phyloP scores from a whole-genome alignment of 1,284 basidiomycete species.

The Anthracocystis setariae region DNA sequence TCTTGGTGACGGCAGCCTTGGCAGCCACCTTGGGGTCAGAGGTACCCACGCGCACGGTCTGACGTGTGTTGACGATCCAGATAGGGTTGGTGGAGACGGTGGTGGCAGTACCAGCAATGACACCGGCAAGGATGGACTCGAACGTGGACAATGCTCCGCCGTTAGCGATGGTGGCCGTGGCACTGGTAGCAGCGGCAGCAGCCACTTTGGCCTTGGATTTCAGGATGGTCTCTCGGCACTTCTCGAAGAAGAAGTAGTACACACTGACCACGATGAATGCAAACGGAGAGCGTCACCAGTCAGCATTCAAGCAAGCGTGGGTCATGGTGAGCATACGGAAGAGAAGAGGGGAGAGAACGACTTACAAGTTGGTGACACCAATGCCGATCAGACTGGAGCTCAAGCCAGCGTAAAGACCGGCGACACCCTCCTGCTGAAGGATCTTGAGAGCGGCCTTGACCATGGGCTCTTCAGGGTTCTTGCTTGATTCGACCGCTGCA shows the following conservation, averaged over 20 bases:
- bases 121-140: conserved; percentile 88
- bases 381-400: conserved; percentile 88
- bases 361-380: conserved; percentile 84
- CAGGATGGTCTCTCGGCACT: conserved; percentile 64
- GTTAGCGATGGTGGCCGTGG: conserved; percentile 57
- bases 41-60: conserved; percentile 70
- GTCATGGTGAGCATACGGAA: neutral
- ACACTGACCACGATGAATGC: conserved; percentile 60
- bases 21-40: conserved; percentile 27
- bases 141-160: conserved; percentile 75
- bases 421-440: conserved; percentile 83
- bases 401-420: conserved; percentile 88
- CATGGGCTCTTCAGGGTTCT: conserved; percentile 74
- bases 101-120: conserved; percentile 90
- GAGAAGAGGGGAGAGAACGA: neutral
- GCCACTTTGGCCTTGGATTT: conserved; percentile 68
- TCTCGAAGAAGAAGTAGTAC: conserved; percentile 69
- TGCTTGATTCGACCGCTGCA: conserved; percentile 88
- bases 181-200: conserved; percentile 68
- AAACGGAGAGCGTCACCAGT: neutral
- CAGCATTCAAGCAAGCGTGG: neutral
- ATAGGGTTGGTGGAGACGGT: conserved; percentile 92
- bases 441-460: conserved; percentile 75
- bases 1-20: conserved; percentile 40
- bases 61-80: conserved; percentile 76